Evolutionary conservation across 257 asterid species (phyloP).

Genomic region (Parsonsia alboflavescens): DNA sequence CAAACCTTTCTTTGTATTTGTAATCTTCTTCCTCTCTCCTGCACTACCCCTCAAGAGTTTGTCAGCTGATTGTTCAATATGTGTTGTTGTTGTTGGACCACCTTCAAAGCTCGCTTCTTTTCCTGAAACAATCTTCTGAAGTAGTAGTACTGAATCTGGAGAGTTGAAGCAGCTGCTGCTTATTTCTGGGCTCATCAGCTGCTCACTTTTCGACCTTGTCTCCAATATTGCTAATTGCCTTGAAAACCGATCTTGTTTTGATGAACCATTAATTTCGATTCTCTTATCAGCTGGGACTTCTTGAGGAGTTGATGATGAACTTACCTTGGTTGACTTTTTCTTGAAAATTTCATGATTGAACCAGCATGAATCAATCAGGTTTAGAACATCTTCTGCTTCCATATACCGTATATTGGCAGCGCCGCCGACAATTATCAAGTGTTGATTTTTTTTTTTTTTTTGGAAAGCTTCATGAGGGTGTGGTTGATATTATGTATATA

Average conservation of each 20-base stretch:
- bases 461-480: too few relatives aligned
- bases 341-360: constrained; percentile 28
- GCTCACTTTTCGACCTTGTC: constrained; percentile 32
- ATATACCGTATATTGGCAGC: constrained; percentile 18
- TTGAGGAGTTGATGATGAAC: constrained; percentile 12
- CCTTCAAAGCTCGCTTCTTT: constrained; percentile 1
- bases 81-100: neutral
- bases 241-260: constrained; percentile 12
- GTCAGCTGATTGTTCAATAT: neutral
- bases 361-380: constrained; percentile 45
- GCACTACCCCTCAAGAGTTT: neutral
- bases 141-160: constrained; percentile 31
- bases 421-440: constrained; percentile 10
- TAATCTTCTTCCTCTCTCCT: neutral
- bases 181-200: constrained; percentile 18
- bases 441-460: too few relatives aligned
- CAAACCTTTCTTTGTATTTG: constrained; percentile 3
- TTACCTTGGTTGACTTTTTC: neutral
- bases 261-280: constrained; percentile 11
- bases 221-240: constrained; percentile 23
- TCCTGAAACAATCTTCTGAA: constrained; percentile 24
- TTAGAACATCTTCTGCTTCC: constrained; percentile 40
- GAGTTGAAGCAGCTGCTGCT: constrained; percentile 22
- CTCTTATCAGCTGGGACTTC: neutral
- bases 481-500: neutral